A percentile compares a stretch with the other conserved stretches of the same genome.
These are phyloP conservation scores for Suillus cothurnatus DNA, from an alignment of 768 basidiomycete genomes.

Conservation along the genomic window DNA sequence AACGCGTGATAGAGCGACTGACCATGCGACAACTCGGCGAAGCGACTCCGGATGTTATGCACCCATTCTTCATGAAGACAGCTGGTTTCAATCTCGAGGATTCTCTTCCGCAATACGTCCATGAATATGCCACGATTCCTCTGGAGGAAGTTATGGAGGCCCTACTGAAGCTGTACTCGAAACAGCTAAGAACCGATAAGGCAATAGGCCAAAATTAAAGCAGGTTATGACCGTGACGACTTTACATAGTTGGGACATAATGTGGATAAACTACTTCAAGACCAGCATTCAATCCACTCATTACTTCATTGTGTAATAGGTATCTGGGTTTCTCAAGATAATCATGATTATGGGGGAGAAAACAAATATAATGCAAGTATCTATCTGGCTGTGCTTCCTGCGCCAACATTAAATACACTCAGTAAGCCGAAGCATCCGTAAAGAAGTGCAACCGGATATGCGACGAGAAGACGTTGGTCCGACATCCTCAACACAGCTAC, in stretches of 20 bases:
- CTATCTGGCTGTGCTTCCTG: constrained; percentile 36
- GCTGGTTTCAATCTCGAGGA: constrained; percentile 84
- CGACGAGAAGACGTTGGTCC: constrained; percentile 91
- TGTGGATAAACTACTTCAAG: neutral
- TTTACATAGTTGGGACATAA: constrained; percentile 3
- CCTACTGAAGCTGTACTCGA: constrained; percentile 74
- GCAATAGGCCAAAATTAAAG: constrained; percentile 21
- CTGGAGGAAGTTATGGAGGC: constrained; percentile 85
- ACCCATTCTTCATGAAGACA: constrained; percentile 84
- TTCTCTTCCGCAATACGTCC: constrained; percentile 82
- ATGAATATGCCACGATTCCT: constrained; percentile 84
- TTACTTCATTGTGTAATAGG: neutral
- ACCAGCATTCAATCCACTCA: neutral
- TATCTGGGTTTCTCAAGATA: constrained; percentile 12
- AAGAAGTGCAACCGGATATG: constrained; percentile 92
- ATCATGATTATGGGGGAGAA: constrained; percentile 8
- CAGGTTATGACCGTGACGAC: constrained; percentile 8
- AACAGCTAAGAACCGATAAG: constrained; percentile 53
- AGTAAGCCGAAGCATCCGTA: constrained; percentile 95
- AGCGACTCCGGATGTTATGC: constrained; percentile 88
- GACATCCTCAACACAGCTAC: constrained; percentile 95
- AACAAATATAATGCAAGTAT: constrained; percentile 4
- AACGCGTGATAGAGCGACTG: constrained; percentile 72
- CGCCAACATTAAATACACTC: constrained; percentile 79
- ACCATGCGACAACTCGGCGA: constrained; percentile 86